Percentiles rank a stretch among this genome's conserved stretches.
These are phyloP conservation scores for Microbotryum scabiosae DNA, from an alignment of 1,284 basidiomycete genomes.

Conservation along the genomic window DNA sequence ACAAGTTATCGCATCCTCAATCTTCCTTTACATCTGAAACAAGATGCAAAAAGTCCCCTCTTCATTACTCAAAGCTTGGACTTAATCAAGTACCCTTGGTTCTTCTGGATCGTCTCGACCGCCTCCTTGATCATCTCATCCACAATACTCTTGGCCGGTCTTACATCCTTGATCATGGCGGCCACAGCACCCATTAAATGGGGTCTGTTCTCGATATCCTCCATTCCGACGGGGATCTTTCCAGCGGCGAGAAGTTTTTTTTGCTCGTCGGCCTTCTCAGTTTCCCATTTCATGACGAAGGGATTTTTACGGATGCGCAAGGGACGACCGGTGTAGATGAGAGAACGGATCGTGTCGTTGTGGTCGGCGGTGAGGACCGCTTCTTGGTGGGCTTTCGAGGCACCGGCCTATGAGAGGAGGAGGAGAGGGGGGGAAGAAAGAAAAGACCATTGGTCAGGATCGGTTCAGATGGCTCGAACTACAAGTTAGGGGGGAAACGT, in stretches of 20 bases:
- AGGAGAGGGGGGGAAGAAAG: constrained; percentile 31
- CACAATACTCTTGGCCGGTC: constrained; percentile 69
- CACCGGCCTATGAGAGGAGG: constrained; percentile 57
- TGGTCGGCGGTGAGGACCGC: constrained; percentile 43
- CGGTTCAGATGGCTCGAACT: too few species aligned
- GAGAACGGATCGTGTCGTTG: constrained; percentile 61
- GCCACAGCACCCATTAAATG: constrained; percentile 61
- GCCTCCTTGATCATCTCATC: constrained; percentile 69
- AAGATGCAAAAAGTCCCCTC: too few species aligned
- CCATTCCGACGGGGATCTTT: constrained; percentile 52
- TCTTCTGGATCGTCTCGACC: constrained; percentile 44
- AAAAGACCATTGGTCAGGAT: neutral
- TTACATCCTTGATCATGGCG: constrained; percentile 63
- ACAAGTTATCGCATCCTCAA: too few species aligned
- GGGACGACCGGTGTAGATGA: constrained; percentile 82
- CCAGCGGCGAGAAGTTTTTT: constrained; percentile 66
- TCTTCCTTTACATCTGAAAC: too few species aligned
- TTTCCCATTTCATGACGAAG: constrained; percentile 58
- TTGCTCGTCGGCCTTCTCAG: constrained; percentile 63
- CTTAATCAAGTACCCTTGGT: constrained; percentile 42
- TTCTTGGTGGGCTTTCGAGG: constrained; percentile 75
- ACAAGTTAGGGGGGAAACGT: constrained; percentile 45
- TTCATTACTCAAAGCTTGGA: constrained; percentile 16
- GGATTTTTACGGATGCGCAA: constrained; percentile 70
- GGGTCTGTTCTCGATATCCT: constrained; percentile 48